Percentiles rank a stretch among this genome's conserved stretches.
These are phyloP conservation scores for Colletotrichum shisoi DNA, from an alignment of 2,329 filamentous ascomycete species.

Conservation along the genomic window DNA sequence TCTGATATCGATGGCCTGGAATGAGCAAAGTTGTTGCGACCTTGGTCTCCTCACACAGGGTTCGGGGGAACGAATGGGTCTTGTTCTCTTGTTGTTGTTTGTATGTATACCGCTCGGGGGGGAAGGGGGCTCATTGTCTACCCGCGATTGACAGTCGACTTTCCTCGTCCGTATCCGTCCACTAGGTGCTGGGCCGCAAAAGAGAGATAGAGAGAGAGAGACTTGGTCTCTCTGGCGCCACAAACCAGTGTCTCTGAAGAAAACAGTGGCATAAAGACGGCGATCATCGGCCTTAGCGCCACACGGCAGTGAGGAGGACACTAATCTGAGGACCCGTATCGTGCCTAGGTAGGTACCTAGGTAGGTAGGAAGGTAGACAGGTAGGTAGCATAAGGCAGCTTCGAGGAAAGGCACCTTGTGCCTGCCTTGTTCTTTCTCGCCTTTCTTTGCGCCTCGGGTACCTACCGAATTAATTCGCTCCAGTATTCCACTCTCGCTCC, in stretches of 20 bases:
- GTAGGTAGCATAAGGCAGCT: no score
- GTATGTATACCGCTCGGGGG: background rate
- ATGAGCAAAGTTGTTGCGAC: conserved; percentile 3
- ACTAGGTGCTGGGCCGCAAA: background rate
- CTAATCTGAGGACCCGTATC: conserved; percentile 12
- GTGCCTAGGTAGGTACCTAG: background rate
- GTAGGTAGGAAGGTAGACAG: background rate
- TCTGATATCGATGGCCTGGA: background rate
- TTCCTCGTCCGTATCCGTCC: conserved; percentile 7
- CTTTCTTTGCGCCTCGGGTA: conserved; percentile 7
- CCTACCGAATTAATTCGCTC: conserved; percentile 3
- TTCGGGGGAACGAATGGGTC: background rate
- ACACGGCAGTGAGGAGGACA: conserved; percentile 31
- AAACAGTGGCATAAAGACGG: conserved; percentile 33
- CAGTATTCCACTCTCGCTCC: background rate
- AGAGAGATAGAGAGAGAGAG: background rate
- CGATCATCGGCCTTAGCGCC: conserved; percentile 33
- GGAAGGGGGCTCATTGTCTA: background rate
- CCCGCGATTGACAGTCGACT: background rate
- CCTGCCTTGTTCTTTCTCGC: conserved; percentile 5
- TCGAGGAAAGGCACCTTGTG: conserved; percentile 2
- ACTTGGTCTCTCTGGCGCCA: conserved; percentile 18
- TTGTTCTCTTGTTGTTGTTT: background rate
- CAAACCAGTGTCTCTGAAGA: conserved; percentile 38
- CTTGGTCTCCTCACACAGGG: background rate